Evolutionary conservation across 495 filamentous ascomycete species (phyloP), one percentile per base, ranked within the genome.

Genomic region (Penicillium silybi): DNA sequence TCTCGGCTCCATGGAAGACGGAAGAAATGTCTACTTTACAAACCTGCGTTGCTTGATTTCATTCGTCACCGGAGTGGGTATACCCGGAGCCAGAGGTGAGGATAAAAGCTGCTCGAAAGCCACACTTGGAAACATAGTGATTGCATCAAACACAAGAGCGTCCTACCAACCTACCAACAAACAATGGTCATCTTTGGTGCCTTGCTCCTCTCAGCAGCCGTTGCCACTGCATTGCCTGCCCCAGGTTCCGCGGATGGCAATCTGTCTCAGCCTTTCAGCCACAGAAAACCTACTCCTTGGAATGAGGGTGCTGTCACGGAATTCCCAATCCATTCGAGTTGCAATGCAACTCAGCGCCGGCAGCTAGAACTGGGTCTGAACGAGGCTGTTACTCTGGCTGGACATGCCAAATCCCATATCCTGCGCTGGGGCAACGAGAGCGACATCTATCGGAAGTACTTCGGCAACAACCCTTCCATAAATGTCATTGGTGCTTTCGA

Each of bases 361-460:
- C 75, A 80, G 56, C 68, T 85, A 20, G 57, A 65, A 15, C 52
- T 59, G 13, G 81, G 67, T 10, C 66, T 85, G 0, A 57, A 66
- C 7, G 82, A 84, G 45, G 67, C 75, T 25, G 63, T 74, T 22
- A 48, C 52, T 38, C 71, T 81, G 0, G 80, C 71, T n/a, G 48
- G 60, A 6, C 76, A 82, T 52, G 79, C 77, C 1, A 70, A 68
- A 37, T 63, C 58, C 10, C 71, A 73, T 43, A 67, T 83, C 56
- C 67, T 81, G 32, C 70, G 72, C 20, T 76, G 66, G 63, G 73
- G 78, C 40, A 73, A 76, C 54, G 63, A 68, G 26, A 81, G 79
- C 10, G 60, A 67, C 17, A 71, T 80, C 48, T 81, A 78, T 64
- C 56, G 64, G 18, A 84, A 82, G 61, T 84, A 84, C 62, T 85